phyloP scores from a whole-genome alignment of 176 grass and related monocot species.

The Typha latifolia region DNA sequence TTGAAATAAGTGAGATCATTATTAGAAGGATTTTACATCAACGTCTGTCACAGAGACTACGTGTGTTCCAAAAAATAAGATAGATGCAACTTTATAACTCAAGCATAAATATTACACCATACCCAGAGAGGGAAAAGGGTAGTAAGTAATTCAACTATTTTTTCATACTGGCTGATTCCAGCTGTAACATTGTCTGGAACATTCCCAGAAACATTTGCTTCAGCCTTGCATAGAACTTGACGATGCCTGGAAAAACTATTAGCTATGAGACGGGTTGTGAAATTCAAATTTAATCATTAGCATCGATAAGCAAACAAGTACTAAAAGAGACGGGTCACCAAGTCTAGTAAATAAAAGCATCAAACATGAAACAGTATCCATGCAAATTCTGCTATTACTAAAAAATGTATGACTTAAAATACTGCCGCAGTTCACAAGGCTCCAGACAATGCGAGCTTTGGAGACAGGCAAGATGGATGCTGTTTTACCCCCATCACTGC shows the following conservation, averaged over 20 bases:
- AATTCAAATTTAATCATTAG: neutral
- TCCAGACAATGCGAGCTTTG: no score
- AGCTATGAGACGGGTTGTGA: constrained; percentile 11
- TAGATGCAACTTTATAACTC: constrained; percentile 22
- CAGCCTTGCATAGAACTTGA: constrained; percentile 66
- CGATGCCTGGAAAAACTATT: constrained; percentile 45
- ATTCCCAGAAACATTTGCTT: constrained; percentile 72
- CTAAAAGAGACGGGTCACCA: no score
- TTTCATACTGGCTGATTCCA: constrained; percentile 63
- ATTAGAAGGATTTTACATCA: neutral
- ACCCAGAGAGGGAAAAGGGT: constrained; percentile 99
- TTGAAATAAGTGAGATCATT: constrained; percentile 6
- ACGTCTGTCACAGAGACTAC: no score
- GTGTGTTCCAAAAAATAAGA: neutral
- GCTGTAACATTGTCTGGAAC: constrained; percentile 34
- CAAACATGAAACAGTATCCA: neutral
- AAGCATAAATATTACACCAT: constrained; percentile 19
- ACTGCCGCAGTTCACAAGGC: no score
- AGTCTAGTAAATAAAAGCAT: neutral
- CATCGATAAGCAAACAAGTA: constrained; percentile 2
- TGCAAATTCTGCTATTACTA: no score
- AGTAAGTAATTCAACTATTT: constrained; percentile 78
- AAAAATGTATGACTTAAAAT: no score
- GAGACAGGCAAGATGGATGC: no score
- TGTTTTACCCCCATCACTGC: no score